phyloP scores from a whole-genome alignment of 805 yeast species.

The Saccharomyces jurei region DNA sequence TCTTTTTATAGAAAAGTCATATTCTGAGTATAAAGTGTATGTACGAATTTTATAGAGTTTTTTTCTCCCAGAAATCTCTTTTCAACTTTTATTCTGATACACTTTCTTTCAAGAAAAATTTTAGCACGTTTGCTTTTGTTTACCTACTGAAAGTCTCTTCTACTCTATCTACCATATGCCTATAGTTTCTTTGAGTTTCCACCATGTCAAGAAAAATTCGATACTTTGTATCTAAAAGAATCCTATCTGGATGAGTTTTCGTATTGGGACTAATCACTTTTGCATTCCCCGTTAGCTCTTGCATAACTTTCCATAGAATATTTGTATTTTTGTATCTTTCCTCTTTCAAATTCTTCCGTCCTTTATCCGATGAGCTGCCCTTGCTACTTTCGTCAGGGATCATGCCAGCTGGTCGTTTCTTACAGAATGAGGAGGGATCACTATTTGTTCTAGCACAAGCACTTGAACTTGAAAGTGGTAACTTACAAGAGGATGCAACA shows the following conservation, averaged over 20 bases:
- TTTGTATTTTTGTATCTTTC: conserved; percentile 32
- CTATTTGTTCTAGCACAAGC: conserved; percentile 31
- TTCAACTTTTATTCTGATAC: background rate
- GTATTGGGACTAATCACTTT: conserved; percentile 63
- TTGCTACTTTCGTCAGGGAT: conserved; percentile 1
- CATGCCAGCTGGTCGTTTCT: background rate
- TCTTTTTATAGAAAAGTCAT: background rate
- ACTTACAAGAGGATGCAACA: conserved; percentile 63
- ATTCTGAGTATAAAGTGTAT: background rate
- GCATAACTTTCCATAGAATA: conserved; percentile 81
- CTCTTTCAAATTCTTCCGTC: conserved; percentile 1
- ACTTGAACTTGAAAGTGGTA: conserved; percentile 72
- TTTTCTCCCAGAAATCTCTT: background rate
- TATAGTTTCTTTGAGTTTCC: conserved; percentile 66
- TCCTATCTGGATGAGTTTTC: conserved; percentile 52
- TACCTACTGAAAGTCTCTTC: conserved; percentile 9
- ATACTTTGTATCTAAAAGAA: conserved; percentile 70
- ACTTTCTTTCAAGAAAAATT: background rate
- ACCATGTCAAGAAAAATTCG: conserved; percentile 84
- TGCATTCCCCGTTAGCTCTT: conserved; percentile 74
- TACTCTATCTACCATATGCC: conserved; percentile 55
- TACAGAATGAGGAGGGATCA: background rate
- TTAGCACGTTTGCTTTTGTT: background rate
- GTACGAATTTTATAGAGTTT: background rate
- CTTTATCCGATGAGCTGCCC: conserved; percentile 8